Evolutionary conservation across 2,329 filamentous ascomycete genomes (phyloP).

Genomic region (Alternaria incomplexa): DNA sequence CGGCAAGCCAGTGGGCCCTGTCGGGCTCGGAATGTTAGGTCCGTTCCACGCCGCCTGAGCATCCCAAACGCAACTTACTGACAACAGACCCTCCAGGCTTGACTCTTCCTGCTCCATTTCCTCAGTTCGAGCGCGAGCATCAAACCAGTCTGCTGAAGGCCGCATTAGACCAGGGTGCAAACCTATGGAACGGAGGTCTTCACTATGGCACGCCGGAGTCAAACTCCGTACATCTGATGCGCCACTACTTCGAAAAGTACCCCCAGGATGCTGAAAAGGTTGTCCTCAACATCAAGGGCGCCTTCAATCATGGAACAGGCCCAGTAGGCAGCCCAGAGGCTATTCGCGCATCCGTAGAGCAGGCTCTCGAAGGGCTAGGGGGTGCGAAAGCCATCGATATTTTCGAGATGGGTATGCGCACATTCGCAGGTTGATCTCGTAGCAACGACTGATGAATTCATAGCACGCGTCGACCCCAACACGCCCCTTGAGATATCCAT

Average conservation of each 20-base stretch:
- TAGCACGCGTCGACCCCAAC: background rate
- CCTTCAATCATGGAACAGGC: background rate
- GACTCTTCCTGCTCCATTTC: background rate
- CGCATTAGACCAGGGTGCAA: slow-evolving; percentile 43
- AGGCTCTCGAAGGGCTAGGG: background rate
- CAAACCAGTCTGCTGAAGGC: slow-evolving; percentile 47
- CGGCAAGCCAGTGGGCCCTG: slow-evolving; percentile 1
- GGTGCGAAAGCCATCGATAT: background rate
- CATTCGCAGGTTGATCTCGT: background rate
- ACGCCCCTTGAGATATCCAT: slow-evolving; percentile 49
- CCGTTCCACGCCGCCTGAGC: background rate
- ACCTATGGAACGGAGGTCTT: slow-evolving; percentile 55
- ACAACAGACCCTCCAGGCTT: background rate
- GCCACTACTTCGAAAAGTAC: slow-evolving; percentile 55
- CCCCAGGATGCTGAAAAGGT: slow-evolving; percentile 54
- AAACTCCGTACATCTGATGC: slow-evolving; percentile 53
- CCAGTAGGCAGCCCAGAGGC: background rate
- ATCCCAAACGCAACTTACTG: background rate
- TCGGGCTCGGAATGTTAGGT: slow-evolving; percentile 8
- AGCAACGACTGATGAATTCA: background rate
- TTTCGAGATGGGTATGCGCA: background rate
- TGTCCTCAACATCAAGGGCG: slow-evolving; percentile 39
- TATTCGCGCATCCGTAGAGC: background rate
- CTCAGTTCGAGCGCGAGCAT: slow-evolving; percentile 13
- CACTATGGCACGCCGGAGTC: slow-evolving; percentile 48